Percentiles rank a stretch among this genome's conserved stretches.
phyloP scores from a whole-genome alignment of 345 rosid species.

The Punica granatum region DNA sequence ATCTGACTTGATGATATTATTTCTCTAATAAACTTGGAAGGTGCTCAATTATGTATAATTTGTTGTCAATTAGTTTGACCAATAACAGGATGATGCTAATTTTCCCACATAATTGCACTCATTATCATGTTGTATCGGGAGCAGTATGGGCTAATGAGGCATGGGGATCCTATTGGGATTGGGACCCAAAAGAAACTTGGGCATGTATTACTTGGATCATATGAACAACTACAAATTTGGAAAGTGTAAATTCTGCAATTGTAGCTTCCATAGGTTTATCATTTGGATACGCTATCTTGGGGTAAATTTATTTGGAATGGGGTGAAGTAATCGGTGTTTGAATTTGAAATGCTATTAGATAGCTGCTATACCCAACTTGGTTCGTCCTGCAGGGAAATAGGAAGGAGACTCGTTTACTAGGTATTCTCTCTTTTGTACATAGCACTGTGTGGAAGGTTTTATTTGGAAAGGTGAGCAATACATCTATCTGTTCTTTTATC shows the following conservation, averaged over 20 bases:
- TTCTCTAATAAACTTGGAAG: not conserved
- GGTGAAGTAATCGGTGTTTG: not conserved
- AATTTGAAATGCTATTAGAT: not conserved
- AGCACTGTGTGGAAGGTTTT: constrained; percentile 97
- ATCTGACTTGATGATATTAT: not conserved
- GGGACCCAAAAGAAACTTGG: no score
- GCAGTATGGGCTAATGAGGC: no score
- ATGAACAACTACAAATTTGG: no score
- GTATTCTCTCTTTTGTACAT: constrained; percentile 87
- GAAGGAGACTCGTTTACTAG: constrained; percentile 90
- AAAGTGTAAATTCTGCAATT: no score
- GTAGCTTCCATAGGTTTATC: no score
- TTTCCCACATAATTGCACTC: no score
- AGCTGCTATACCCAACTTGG: not conserved
- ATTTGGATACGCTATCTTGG: no score
- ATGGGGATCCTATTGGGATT: no score
- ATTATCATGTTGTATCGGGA: no score
- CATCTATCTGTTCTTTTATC: not conserved
- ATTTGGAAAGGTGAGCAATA: constrained; percentile 68
- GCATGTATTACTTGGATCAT: no score
- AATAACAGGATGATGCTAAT: not conserved
- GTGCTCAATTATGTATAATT: not conserved
- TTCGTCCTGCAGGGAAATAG: constrained; percentile 65
- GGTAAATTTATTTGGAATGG: no score
- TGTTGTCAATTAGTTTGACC: not conserved